Evolutionary conservation across 2,329 filamentous ascomycete genomes (phyloP).

Genomic region (Ilyonectria sp.): DNA sequence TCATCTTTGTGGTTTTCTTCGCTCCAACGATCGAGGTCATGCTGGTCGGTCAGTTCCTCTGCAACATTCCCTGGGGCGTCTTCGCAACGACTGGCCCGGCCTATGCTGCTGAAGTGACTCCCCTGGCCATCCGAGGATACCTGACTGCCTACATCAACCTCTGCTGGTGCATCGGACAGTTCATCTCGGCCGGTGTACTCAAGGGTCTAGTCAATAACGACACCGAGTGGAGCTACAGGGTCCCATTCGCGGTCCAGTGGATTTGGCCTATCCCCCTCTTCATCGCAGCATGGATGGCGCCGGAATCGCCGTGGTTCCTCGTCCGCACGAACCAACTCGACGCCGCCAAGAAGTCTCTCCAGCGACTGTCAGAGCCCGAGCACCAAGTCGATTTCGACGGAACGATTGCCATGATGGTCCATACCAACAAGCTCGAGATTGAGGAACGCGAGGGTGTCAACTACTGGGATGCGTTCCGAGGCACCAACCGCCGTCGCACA

Average conservation of each 20-base stretch:
- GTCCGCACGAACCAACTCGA: conserved; percentile 53
- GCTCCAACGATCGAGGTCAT: conserved; percentile 60
- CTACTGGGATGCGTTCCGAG: conserved; percentile 64
- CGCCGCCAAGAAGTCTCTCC: conserved; percentile 50
- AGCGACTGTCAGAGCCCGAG: conserved; percentile 51
- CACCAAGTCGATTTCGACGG: conserved; percentile 55
- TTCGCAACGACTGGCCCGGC: conserved; percentile 61
- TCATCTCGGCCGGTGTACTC: conserved; percentile 59
- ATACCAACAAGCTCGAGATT: conserved; percentile 63
- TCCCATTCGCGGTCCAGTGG: conserved; percentile 61
- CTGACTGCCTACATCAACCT: conserved; percentile 62
- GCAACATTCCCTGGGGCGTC: conserved; percentile 62
- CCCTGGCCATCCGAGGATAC: conserved; percentile 59
- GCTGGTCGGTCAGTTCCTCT: conserved; percentile 63
- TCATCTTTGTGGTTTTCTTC: conserved; percentile 66
- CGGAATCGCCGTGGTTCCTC: conserved; percentile 57
- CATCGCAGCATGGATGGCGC: conserved; percentile 52
- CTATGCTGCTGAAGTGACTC: conserved; percentile 62
- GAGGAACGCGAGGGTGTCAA: conserved; percentile 55
- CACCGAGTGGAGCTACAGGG: conserved; percentile 56
- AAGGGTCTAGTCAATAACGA: conserved; percentile 54
- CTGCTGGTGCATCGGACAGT: conserved; percentile 60
- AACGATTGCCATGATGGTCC: conserved; percentile 59
- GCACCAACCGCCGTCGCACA: conserved; percentile 62
- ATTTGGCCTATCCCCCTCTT: conserved; percentile 54